Evolutionary conservation across 495 filamentous ascomycete species (phyloP).

Genomic region (Penicillium samsonianum): DNA sequence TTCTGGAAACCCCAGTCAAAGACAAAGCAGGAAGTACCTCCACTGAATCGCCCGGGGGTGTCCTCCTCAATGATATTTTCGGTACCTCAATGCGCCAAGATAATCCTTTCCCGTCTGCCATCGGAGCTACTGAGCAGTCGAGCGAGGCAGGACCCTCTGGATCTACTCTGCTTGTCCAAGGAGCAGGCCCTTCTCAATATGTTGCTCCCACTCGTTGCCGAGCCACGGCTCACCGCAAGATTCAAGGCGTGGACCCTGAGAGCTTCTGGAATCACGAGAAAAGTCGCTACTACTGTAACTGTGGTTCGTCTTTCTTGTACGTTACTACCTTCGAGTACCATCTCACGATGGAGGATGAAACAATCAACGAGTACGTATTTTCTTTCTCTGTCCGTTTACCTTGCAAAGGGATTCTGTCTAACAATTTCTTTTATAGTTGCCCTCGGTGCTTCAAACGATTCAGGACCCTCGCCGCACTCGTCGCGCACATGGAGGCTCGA

Average conservation of each 20-base stretch:
- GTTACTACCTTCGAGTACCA: slow-evolving; percentile 6
- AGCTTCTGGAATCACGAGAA: slow-evolving; percentile 26
- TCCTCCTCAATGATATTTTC: not conserved
- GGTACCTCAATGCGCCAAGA: not conserved
- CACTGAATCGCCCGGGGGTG: not conserved
- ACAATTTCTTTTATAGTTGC: slow-evolving; percentile 23
- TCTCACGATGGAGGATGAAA: not conserved
- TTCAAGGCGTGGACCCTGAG: slow-evolving; percentile 19
- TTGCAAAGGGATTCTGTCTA: not conserved
- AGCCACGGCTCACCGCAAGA: not conserved
- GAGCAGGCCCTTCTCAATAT: not conserved
- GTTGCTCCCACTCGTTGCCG: no score
- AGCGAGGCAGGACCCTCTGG: not conserved
- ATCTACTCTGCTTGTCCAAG: not conserved
- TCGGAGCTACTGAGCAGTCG: not conserved
- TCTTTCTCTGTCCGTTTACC: not conserved
- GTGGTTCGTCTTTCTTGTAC: slow-evolving; percentile 24
- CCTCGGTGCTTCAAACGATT: slow-evolving; percentile 50
- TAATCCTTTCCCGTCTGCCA: not conserved
- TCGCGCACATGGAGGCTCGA: slow-evolving; percentile 52
- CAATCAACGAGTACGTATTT: slow-evolving; percentile 3
- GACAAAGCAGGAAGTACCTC: not conserved
- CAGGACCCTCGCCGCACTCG: slow-evolving; percentile 41
- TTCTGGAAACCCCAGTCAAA: not conserved
- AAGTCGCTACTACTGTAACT: slow-evolving; percentile 28